phyloP scores from a whole-genome alignment of 2,329 filamentous ascomycete species.

The Ophiostoma triangulosporum region DNA sequence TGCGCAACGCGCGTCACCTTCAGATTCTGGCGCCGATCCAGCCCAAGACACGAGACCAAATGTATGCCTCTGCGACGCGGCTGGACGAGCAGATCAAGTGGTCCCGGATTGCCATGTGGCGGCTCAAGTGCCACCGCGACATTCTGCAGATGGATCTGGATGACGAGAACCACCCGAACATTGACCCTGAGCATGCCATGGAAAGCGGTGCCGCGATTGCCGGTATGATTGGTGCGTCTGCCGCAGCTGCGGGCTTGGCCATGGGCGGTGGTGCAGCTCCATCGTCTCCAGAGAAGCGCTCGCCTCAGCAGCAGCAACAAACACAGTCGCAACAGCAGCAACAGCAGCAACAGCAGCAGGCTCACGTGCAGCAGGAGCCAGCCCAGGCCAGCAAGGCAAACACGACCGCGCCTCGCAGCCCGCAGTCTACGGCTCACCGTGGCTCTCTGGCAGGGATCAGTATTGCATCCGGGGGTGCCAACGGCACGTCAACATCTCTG shows the following conservation, averaged over 20 bases:
- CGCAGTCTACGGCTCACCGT: conserved; percentile 21
- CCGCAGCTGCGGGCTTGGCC: neutral
- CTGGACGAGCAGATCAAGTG: conserved; percentile 84
- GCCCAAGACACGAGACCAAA: conserved; percentile 72
- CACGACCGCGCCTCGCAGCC: conserved; percentile 21
- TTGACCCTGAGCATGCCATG: conserved; percentile 19
- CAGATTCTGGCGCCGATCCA: conserved; percentile 82
- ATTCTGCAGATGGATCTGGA: conserved; percentile 76
- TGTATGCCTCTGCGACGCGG: conserved; percentile 71
- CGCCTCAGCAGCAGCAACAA: neutral
- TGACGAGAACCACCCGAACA: conserved; percentile 47
- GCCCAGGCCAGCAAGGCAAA: conserved; percentile 23
- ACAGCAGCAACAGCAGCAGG: neutral
- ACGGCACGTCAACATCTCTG: neutral
- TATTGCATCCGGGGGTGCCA: neutral
- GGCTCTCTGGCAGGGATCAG: conserved; percentile 15
- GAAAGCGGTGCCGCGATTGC: conserved; percentile 13
- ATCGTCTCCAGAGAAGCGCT: neutral
- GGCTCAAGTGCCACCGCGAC: conserved; percentile 77
- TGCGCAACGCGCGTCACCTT: conserved; percentile 82
- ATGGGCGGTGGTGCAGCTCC: neutral
- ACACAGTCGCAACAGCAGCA: too few species aligned
- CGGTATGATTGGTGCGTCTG: conserved; percentile 7
- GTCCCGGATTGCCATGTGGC: conserved; percentile 90
- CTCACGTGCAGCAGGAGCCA: conserved; percentile 14